These are phyloP conservation scores for Murraya koenigii DNA, from an alignment of 345 rosid species.

Conservation along the genomic window DNA sequence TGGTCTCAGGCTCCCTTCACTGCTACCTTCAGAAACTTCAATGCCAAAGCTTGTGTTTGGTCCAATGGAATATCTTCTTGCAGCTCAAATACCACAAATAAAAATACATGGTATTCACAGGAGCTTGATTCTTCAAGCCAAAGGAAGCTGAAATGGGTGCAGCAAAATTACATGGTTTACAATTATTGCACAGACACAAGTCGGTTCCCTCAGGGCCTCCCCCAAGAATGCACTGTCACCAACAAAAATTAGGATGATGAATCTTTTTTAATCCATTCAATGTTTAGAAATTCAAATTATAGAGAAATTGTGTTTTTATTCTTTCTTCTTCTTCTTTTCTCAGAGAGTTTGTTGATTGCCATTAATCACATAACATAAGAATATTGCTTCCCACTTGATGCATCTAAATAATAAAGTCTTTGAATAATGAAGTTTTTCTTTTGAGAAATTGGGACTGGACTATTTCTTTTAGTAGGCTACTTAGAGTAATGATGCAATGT, in stretches of 20 bases:
- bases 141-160: constrained; percentile 40
- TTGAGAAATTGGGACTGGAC: no score
- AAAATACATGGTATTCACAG: constrained; percentile 38
- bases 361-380: not conserved
- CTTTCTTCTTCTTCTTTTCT: no score
- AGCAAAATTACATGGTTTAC: constrained; percentile 41
- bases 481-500: no score
- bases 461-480: no score
- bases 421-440: not conserved
- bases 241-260: not conserved
- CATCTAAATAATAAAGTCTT: not conserved
- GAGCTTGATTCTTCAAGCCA: constrained; percentile 37
- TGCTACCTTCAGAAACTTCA: constrained; percentile 42
- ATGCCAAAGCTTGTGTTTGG: constrained; percentile 35
- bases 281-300: not conserved
- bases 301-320: no score
- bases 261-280: not conserved
- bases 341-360: no score
- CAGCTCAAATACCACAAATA: constrained; percentile 11
- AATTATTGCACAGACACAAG: constrained; percentile 38
- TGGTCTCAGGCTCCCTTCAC: constrained; percentile 52
- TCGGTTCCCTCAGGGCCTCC: constrained; percentile 41
- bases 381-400: not conserved
- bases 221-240: constrained; percentile 31
- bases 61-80: constrained; percentile 25